A percentile compares a stretch with the other conserved stretches of the same genome.
Evolutionary conservation across 345 rosid genomes (phyloP).

Genomic region (Euphorbia lathyris): DNA sequence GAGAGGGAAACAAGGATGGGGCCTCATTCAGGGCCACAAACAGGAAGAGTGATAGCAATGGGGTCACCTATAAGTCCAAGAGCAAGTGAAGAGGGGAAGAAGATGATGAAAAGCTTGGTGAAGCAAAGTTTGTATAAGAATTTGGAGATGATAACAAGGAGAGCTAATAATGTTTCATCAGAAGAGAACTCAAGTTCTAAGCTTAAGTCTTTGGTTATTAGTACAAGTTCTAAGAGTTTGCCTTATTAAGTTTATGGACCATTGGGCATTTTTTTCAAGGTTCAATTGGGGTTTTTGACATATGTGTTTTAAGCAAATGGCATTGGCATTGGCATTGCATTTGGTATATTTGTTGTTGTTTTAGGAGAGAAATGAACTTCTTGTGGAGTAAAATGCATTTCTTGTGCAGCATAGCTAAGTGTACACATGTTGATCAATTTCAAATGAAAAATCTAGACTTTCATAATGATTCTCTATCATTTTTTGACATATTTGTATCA

Average conservation of each 20-base stretch:
- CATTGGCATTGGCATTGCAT: neutral
- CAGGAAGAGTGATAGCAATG: conserved; percentile 40
- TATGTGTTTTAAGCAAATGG: conserved; percentile 11
- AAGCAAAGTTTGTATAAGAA: conserved; percentile 82
- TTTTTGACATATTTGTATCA: no score
- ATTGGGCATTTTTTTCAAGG: neutral
- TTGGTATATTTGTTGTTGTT: neutral
- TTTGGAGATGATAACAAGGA: conserved; percentile 72
- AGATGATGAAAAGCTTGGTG: conserved; percentile 74
- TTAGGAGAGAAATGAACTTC: conserved; percentile 11
- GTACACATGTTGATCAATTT: conserved; percentile 20
- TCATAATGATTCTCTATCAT: no score
- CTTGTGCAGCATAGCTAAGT: conserved; percentile 25
- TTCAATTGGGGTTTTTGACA: conserved; percentile 9
- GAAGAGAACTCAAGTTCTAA: conserved; percentile 28
- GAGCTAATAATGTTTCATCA: conserved; percentile 48
- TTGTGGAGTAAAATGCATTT: conserved; percentile 21
- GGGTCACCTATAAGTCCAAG: conserved; percentile 57
- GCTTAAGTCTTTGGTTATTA: conserved; percentile 62
- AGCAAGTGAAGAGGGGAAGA: conserved; percentile 62
- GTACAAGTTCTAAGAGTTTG: conserved; percentile 91
- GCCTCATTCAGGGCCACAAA: conserved; percentile 95
- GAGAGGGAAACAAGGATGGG: conserved; percentile 77
- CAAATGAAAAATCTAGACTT: neutral
- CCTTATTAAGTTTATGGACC: conserved; percentile 42